Evolutionary conservation across 2,329 filamentous ascomycete genomes (phyloP).

Genomic region (Daldinia sp.): DNA sequence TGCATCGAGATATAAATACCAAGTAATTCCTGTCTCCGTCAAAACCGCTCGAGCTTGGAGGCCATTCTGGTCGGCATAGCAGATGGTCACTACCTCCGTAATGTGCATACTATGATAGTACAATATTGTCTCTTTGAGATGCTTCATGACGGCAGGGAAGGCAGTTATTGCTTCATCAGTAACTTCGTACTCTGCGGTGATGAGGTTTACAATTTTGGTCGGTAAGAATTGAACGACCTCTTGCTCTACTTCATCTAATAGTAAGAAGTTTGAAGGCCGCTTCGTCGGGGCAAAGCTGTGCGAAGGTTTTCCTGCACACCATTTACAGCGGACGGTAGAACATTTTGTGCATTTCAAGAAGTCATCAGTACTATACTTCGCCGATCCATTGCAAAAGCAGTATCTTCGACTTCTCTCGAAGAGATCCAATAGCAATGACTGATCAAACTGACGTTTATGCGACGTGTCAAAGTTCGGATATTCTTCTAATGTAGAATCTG

Average conservation of each 20-base stretch:
- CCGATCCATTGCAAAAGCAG: constrained; percentile 48
- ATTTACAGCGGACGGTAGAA: constrained; percentile 48
- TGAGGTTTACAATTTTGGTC: constrained; percentile 23
- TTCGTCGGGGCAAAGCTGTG: constrained; percentile 43
- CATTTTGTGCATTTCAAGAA: constrained; percentile 48
- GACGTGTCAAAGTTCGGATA: constrained; percentile 11
- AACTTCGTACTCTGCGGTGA: not conserved
- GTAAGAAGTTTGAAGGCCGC: constrained; percentile 23
- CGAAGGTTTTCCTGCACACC: constrained; percentile 51
- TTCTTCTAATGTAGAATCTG: not conserved
- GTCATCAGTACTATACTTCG: constrained; percentile 43
- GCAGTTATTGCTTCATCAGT: not conserved
- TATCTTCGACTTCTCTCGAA: constrained; percentile 42
- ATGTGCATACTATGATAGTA: constrained; percentile 39
- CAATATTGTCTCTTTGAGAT: constrained; percentile 33
- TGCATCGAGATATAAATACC: constrained; percentile 40
- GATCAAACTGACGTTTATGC: not conserved
- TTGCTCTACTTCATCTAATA: constrained; percentile 35
- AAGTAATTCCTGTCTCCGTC: constrained; percentile 35
- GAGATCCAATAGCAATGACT: constrained; percentile 28
- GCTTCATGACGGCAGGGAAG: not conserved
- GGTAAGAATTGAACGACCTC: constrained; percentile 39
- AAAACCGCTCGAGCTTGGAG: constrained; percentile 39
- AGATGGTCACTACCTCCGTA: constrained; percentile 41
- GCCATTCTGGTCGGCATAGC: constrained; percentile 34